A percentile compares a stretch with the other conserved stretches of the same genome.
These are phyloP conservation scores for Cercospora brassicicola DNA, from an alignment of 2,329 filamentous ascomycete genomes.

Conservation along the genomic window DNA sequence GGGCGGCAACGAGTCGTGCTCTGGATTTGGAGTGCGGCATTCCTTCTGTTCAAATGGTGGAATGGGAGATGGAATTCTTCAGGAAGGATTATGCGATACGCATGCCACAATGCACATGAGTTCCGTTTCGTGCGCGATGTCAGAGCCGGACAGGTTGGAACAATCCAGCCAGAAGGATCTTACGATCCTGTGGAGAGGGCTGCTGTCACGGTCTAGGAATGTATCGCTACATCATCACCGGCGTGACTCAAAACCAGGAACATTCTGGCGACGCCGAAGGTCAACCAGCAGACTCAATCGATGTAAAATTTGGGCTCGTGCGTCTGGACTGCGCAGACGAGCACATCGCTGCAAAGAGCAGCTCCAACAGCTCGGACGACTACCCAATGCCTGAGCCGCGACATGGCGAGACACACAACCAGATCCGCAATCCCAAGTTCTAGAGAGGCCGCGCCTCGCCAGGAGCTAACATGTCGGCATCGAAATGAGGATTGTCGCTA, in stretches of 20 bases:
- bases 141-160: not conserved
- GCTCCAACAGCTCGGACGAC: slow-evolving; percentile 24
- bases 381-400: slow-evolving; percentile 29
- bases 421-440: slow-evolving; percentile 30
- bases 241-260: not conserved
- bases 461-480: not conserved
- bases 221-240: slow-evolving; percentile 2
- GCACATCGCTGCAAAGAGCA: slow-evolving; percentile 29
- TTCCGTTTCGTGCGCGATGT: not conserved
- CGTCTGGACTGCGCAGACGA: slow-evolving; percentile 13
- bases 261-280: slow-evolving; percentile 5
- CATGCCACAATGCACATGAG: not conserved
- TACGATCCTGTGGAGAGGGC: not conserved
- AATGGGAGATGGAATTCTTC: not conserved
- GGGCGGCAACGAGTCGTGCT: not conserved
- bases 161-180: not conserved
- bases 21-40: not conserved
- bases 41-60: not conserved
- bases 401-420: slow-evolving; percentile 26
- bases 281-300: not conserved
- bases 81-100: not conserved
- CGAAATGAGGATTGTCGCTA: not conserved
- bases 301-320: slow-evolving; percentile 9
- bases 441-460: not conserved
- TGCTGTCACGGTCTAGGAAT: slow-evolving; percentile 10